Base-by-base conservation (phyloP, 495 filamentous ascomycete species). In the Aspergillus hancockii region DNA sequence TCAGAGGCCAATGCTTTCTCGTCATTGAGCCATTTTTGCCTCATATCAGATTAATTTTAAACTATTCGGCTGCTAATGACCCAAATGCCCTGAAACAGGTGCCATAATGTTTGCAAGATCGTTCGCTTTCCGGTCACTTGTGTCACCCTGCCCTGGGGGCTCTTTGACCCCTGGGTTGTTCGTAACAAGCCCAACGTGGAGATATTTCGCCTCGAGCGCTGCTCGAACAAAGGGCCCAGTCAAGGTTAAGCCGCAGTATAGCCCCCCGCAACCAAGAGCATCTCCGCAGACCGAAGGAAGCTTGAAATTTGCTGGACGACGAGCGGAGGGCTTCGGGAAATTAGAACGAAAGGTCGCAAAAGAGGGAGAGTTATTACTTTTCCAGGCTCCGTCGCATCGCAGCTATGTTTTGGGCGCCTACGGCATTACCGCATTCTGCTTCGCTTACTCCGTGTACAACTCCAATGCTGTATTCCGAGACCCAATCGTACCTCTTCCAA, bases 301-400 rank as follows among this genome's bases (percentile, higher is more conserved):
- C 16, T 43, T 69, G 31, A 69, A 63, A 31, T 70, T 69, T 52
- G 66, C 67, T 1, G 68, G 66, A 19, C 55, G 63, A 63, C 63
- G 68, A 13, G 60, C 66, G 8, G 57, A 62, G 22, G 61, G 66
- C 1, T 67, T 74, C 55, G 76, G 69, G 25, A 68, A 65, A 55
- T 36, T 79, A 8, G 70, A 71, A 49, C 61, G 65, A 8, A 75
- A 75, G 59, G 71, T 77, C 14, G 65, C 72, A 40, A 73, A 63
- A 55, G 62, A 73, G 43, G 74, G 76, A 18, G 59, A 74, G n/a
- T 59, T 79, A 12, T 43, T 83, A 0, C 71, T 90, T 32, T 91
- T 86, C 75, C 73, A 84, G 57, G 79, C 83, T 0, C 85, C 80
- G 5, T 85, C 86, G 5, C 85, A 90, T 61, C 77, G 78, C 54